Evolutionary conservation across 768 basidiomycete genomes (phyloP).

Genomic region (Termitomyces sp.): DNA sequence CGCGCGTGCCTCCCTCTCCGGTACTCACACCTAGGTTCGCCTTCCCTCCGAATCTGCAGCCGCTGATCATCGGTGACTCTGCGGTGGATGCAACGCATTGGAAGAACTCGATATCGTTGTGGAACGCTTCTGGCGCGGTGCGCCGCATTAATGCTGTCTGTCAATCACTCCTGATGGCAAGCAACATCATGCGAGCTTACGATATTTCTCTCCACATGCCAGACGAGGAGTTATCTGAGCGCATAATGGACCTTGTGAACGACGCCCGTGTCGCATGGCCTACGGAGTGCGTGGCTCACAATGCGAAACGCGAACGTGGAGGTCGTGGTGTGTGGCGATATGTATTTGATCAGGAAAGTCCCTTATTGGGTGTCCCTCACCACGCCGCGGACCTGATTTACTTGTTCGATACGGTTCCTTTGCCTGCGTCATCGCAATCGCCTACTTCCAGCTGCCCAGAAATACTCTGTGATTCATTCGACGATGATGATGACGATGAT

Average conservation of each 20-base stretch:
- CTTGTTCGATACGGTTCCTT: slow-evolving; percentile 70
- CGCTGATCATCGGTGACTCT: slow-evolving; percentile 73
- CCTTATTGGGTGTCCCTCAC: slow-evolving; percentile 56
- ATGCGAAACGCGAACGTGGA: slow-evolving; percentile 41
- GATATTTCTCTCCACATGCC: slow-evolving; percentile 60
- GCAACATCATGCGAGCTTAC: slow-evolving; percentile 59
- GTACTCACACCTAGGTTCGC: slow-evolving; percentile 16
- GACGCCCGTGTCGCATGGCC: slow-evolving; percentile 77
- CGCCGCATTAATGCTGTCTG: slow-evolving; percentile 71
- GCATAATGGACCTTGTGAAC: slow-evolving; percentile 67
- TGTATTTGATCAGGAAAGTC: slow-evolving; percentile 78
- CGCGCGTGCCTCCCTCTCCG: slow-evolving; percentile 15
- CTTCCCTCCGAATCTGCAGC: slow-evolving; percentile 40
- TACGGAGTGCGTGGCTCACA: slow-evolving; percentile 55
- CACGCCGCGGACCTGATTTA: slow-evolving; percentile 72
- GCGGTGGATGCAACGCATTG: slow-evolving; percentile 60
- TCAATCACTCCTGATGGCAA: slow-evolving; percentile 60
- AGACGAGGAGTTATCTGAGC: slow-evolving; percentile 61
- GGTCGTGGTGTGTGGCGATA: slow-evolving; percentile 72
- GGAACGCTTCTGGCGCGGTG: slow-evolving; percentile 56
- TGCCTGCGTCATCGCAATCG: slow-evolving; percentile 31
- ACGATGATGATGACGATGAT: slow-evolving; percentile 31
- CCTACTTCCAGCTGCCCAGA: slow-evolving; percentile 11
- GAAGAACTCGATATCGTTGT: slow-evolving; percentile 52
- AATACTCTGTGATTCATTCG: slow-evolving; percentile 28